Evolutionary conservation across 371 early-diverging fungal species (phyloP).

Genomic region (Syncephalastrum contaminatum): DNA sequence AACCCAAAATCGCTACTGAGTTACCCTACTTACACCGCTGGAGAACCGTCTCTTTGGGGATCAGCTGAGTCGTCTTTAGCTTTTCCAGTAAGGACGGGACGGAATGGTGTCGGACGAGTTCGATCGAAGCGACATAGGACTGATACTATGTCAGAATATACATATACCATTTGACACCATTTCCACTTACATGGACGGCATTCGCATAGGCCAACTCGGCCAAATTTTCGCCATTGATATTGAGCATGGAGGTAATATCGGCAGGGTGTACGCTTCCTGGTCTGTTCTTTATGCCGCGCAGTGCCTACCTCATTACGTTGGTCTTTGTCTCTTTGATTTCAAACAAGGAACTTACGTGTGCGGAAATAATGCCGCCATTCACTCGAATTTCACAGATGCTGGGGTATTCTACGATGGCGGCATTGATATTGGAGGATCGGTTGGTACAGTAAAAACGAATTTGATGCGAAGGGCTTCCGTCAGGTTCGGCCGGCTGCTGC

Average conservation of each 20-base stretch:
- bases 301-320: conserved; percentile 27
- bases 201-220: conserved; percentile 62
- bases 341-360: conserved; percentile 35
- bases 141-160: conserved; percentile 8
- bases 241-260: conserved; percentile 50
- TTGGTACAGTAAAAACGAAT: too few relatives aligned
- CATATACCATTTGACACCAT: background rate
- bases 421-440: too few relatives aligned
- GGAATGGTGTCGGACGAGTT: conserved; percentile 44
- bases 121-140: conserved; percentile 43
- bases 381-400: conserved; percentile 28
- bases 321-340: background rate
- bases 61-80: conserved; percentile 33
- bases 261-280: conserved; percentile 65
- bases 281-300: conserved; percentile 58
- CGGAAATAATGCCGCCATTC: conserved; percentile 41
- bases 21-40: conserved; percentile 41
- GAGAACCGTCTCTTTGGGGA: conserved; percentile 49
- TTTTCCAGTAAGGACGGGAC: conserved; percentile 41
- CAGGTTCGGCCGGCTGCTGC: too few relatives aligned
- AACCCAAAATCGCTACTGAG: background rate
- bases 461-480: too few relatives aligned
- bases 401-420: conserved; percentile 16
- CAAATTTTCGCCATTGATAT: conserved; percentile 32
- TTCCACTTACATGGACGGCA: conserved; percentile 39